Conservation (phyloP, 2,329 filamentous ascomycete genomes). For the Kalaharituber pfeilii region DNA sequence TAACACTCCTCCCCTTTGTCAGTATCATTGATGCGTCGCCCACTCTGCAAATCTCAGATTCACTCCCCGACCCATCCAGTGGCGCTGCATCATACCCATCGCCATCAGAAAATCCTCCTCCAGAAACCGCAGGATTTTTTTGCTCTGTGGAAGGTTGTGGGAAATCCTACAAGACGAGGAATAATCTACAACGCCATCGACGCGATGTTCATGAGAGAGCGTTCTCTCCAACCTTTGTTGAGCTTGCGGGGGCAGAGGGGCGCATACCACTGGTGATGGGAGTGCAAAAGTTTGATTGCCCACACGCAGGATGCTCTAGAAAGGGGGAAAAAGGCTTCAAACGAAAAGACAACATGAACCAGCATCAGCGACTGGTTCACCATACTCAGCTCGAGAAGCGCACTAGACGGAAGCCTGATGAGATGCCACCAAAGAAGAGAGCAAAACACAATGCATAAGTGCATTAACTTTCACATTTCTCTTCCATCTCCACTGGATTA, state of each 20-base stretch:
- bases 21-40: too few species aligned
- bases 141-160: too few species aligned
- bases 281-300: conserved; percentile 11
- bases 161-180: background rate
- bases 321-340: conserved; percentile 11
- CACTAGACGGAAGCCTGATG: background rate
- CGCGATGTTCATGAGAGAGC: background rate
- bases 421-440: background rate
- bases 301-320: conserved; percentile 8
- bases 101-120: too few species aligned
- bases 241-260: background rate
- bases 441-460: background rate
- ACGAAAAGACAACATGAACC: conserved; percentile 14
- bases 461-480: too few species aligned
- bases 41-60: too few species aligned
- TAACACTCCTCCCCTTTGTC: too few species aligned
- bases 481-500: too few species aligned
- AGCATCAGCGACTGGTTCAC: conserved; percentile 12
- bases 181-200: background rate
- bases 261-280: background rate
- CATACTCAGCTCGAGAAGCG: conserved; percentile 5
- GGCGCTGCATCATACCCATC: too few species aligned
- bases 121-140: too few species aligned
- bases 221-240: background rate
- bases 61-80: too few species aligned